Conservation (phyloP, 2,329 filamentous ascomycete species). For the Knufia fluminis region DNA sequence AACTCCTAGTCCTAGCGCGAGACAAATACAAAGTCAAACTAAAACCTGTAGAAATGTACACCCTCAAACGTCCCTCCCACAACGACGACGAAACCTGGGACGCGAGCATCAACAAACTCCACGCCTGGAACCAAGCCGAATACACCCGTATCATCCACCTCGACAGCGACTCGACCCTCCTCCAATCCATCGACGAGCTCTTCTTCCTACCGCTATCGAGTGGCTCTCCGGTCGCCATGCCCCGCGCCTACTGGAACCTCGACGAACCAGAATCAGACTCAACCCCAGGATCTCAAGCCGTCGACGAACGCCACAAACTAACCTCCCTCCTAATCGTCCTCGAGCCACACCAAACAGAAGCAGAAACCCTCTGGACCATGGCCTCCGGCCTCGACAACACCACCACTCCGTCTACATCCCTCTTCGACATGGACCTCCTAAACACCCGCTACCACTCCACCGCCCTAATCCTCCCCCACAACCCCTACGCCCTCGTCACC, state of each 20-base stretch:
- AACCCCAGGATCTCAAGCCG: too few species aligned
- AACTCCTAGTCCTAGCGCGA: conserved; percentile 41
- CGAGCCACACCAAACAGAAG: conserved; percentile 47
- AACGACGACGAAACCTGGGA: conserved; percentile 46
- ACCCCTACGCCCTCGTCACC: conserved; percentile 51
- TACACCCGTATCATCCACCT: conserved; percentile 51
- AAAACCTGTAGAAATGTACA: conserved; percentile 35
- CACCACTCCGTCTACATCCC: not conserved
- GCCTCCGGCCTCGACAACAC: conserved; percentile 4
- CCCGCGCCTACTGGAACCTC: conserved; percentile 59
- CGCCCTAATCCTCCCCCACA: conserved; percentile 55
- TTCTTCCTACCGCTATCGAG: conserved; percentile 50
- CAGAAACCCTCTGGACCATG: not conserved
- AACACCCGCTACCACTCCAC: conserved; percentile 52
- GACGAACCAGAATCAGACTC: conserved; percentile 29
- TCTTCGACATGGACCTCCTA: conserved; percentile 58
- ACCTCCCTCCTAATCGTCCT: conserved; percentile 55
- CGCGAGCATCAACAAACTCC: conserved; percentile 57
- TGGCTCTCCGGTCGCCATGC: conserved; percentile 53
- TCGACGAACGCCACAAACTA: conserved; percentile 42
- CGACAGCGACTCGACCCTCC: conserved; percentile 56
- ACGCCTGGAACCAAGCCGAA: conserved; percentile 58
- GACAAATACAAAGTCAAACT: conserved; percentile 43
- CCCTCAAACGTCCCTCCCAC: conserved; percentile 23
- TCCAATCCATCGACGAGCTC: conserved; percentile 59